A percentile compares a stretch with the other conserved stretches of the same genome.
Evolutionary conservation across 1,139 yeast species (phyloP).

Genomic region (Kurtzmaniella quercitrusa): DNA sequence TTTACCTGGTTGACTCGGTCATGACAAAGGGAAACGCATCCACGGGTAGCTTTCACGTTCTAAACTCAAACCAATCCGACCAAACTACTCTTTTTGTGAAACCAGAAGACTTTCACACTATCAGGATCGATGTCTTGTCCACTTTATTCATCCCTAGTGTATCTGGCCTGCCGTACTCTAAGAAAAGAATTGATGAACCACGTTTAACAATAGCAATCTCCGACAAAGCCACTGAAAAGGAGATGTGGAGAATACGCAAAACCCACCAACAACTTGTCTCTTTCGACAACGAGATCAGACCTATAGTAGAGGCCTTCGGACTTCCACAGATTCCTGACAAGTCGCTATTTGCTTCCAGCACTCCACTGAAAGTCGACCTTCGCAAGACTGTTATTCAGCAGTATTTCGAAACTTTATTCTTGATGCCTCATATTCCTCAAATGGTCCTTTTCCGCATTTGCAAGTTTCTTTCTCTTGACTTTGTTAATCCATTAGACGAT

Average conservation of each 20-base stretch:
- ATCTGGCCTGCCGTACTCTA: slow-evolving; percentile 19
- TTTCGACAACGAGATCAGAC: slow-evolving; percentile 56
- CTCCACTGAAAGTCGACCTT: slow-evolving; percentile 64
- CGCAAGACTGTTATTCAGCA: slow-evolving; percentile 54
- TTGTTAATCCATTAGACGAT: slow-evolving; percentile 61
- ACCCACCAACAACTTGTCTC: slow-evolving; percentile 50
- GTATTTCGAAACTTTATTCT: slow-evolving; percentile 57
- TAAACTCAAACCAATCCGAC: slow-evolving; percentile 23
- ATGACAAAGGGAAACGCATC: slow-evolving; percentile 6
- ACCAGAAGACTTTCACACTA: slow-evolving; percentile 64
- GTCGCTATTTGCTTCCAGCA: slow-evolving; percentile 48
- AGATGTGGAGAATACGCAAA: slow-evolving; percentile 71
- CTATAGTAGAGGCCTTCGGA: slow-evolving; percentile 52
- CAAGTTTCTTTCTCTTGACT: slow-evolving; percentile 64
- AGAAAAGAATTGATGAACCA: slow-evolving; percentile 48
- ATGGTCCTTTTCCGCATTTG: slow-evolving; percentile 53
- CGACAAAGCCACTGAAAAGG: slow-evolving; percentile 57
- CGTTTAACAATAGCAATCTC: slow-evolving; percentile 56
- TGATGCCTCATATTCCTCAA: slow-evolving; percentile 61
- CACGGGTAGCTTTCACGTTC: slow-evolving; percentile 19
- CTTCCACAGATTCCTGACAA: slow-evolving; percentile 64
- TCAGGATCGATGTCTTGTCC: slow-evolving; percentile 55
- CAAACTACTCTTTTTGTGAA: slow-evolving; percentile 48
- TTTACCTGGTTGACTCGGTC: slow-evolving; percentile 12
- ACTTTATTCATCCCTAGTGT: slow-evolving; percentile 39